Base-by-base conservation (phyloP, 2,329 filamentous ascomycete genomes). In the Pseudogymnoascus sp. region DNA sequence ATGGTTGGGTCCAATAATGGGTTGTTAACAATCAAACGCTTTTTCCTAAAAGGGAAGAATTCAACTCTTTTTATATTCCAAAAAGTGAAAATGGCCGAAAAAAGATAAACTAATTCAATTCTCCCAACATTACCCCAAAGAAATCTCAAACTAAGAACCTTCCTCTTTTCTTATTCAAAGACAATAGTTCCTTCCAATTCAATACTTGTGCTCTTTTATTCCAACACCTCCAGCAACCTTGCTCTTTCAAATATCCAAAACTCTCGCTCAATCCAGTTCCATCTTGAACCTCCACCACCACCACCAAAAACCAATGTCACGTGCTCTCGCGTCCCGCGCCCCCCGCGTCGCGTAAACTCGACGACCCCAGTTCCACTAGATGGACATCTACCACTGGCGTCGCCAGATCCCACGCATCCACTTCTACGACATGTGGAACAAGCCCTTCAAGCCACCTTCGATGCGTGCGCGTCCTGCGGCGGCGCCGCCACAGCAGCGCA, bases 381-480 rank as follows among this genome's bases (percentile, higher is more conserved):
- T 43, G 39, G 39, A 43, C 20, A 43, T 43, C 39, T 43, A 43
- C 39, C 39, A 25, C 11, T 43, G 39, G 39, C 39, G 39, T 2
- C 39, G 39, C 39, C 39, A 25, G 20, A 43, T 43, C 39, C 39
- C 39, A n/a, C 39, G 39, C 39, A 25, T 2, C 2, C 6, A 25
- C 20, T 43, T 43, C 39, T 43, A 43, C 39, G 39, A 43, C 39
- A 57, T 57, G 50, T 57, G 50, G 50, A 32, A 32, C 28, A 57
- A 57, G 12, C 50, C 50, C 11, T 57, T 57, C 28, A 57, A 57
- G 32, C 50, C 50, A 12, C 50, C 50, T 4, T 57, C 50, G 32
- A 57, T 57, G 50, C 32, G 32, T 8, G 8, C 50, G 16, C 50
- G 32, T 25, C 50, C 50, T 1, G n/a, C 18, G 38, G 38, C 11